Conservation (phyloP, 352 stramenopile genomes). For the Aphanomyces euteiches region DNA sequence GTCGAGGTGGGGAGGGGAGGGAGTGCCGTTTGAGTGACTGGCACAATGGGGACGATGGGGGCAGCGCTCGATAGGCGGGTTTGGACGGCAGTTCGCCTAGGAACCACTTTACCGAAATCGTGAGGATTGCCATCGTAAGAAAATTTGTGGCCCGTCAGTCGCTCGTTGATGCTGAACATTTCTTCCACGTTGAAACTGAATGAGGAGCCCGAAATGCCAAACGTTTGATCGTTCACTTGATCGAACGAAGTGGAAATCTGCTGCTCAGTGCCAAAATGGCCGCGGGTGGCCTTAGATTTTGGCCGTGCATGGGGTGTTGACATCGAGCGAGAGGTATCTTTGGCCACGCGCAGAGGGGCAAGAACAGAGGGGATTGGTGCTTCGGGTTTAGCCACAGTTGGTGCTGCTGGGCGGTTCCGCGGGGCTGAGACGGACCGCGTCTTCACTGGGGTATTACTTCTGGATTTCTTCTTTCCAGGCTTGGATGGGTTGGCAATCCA, state of each 20-base stretch:
- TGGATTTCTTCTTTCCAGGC: slow-evolving; percentile 45
- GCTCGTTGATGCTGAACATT: slow-evolving; percentile 94
- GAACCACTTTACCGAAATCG: slow-evolving; percentile 81
- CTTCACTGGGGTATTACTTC: slow-evolving; percentile 43
- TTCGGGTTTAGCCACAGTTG: slow-evolving; percentile 28
- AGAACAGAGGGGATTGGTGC: neutral
- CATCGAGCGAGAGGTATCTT: slow-evolving; percentile 49
- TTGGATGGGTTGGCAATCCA: slow-evolving; percentile 85
- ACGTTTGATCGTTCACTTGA: slow-evolving; percentile 84
- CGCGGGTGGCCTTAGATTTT: slow-evolving; percentile 42
- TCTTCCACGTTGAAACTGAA: slow-evolving; percentile 90
- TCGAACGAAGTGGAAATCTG: slow-evolving; percentile 78
- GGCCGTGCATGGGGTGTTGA: slow-evolving; percentile 64
- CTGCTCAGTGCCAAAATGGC: slow-evolving; percentile 81
- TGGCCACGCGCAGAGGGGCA: neutral
- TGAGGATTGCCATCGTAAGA: slow-evolving; percentile 95
- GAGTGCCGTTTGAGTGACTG: neutral
- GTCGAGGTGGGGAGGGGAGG: slow-evolving; percentile 27
- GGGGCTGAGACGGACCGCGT: slow-evolving; percentile 68
- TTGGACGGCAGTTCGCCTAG: neutral
- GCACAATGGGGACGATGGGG: slow-evolving; percentile 9
- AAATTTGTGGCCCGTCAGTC: slow-evolving; percentile 87
- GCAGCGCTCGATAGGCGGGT: neutral
- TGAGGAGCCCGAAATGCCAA: slow-evolving; percentile 64
- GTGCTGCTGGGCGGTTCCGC: slow-evolving; percentile 52